Evolutionary conservation across 176 grass and related monocot species (phyloP).

Genomic region (Pontederia crassipes): DNA sequence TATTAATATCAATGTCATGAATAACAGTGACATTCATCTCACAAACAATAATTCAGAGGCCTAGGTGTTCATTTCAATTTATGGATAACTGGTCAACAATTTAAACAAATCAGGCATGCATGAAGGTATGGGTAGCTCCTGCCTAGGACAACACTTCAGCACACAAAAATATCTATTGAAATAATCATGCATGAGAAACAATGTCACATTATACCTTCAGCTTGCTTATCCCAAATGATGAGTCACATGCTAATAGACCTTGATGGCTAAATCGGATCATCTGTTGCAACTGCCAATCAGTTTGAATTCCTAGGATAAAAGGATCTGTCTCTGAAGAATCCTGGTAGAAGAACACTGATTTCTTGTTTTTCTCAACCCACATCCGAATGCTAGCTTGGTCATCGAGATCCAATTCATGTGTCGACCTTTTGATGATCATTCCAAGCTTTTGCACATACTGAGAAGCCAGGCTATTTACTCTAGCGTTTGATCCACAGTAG

Average conservation of each 20-base stretch:
- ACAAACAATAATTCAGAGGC: too few species aligned
- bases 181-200: background rate
- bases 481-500: constrained; percentile 56
- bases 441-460: constrained; percentile 94
- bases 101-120: background rate
- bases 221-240: constrained; percentile 87
- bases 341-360: constrained; percentile 77
- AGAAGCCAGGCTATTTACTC: constrained; percentile 46
- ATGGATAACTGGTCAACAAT: background rate
- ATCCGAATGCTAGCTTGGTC: constrained; percentile 80
- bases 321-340: constrained; percentile 64
- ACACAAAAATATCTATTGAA: background rate
- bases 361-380: constrained; percentile 87
- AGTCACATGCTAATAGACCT: constrained; percentile 66
- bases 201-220: constrained; percentile 46
- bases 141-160: background rate
- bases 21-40: too few species aligned
- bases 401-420: constrained; percentile 80
- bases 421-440: constrained; percentile 95
- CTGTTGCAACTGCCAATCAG: constrained; percentile 83
- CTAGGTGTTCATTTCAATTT: background rate
- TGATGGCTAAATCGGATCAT: constrained; percentile 86
- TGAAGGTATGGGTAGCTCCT: background rate
- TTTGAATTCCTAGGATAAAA: constrained; percentile 76
- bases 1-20: background rate